Percentiles rank a stretch among this genome's conserved stretches.
Evolutionary conservation across 352 stramenopile genomes (phyloP).

Genomic region (Phytophthora rubi): DNA sequence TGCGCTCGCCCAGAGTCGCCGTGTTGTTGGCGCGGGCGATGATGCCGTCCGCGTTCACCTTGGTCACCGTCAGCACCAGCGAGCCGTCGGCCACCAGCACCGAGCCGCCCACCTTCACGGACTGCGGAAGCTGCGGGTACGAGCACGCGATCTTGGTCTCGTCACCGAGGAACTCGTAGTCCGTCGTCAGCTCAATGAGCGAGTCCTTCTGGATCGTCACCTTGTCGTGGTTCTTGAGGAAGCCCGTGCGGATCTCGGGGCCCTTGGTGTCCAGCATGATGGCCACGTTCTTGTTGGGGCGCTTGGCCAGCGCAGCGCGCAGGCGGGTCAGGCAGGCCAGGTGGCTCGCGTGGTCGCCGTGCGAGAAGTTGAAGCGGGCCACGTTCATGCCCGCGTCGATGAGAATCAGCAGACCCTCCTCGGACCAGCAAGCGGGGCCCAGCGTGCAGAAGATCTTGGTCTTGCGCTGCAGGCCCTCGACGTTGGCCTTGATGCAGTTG

Average conservation of each 20-base stretch:
- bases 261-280: too few relatives aligned
- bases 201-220: constrained; percentile 58
- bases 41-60: constrained; percentile 80
- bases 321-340: too few relatives aligned
- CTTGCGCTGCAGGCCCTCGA: constrained; percentile 39
- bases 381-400: constrained; percentile 94
- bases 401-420: constrained; percentile 90
- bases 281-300: too few relatives aligned
- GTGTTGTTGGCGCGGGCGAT: constrained; percentile 66
- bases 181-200: constrained; percentile 62
- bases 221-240: constrained; percentile 43
- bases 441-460: constrained; percentile 92
- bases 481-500: constrained; percentile 33
- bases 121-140: constrained; percentile 24
- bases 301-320: too few relatives aligned
- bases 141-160: constrained; percentile 21
- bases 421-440: constrained; percentile 90
- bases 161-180: constrained; percentile 37
- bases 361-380: constrained; percentile 96
- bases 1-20: constrained; percentile 87
- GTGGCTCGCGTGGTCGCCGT: too few relatives aligned
- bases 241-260: constrained; percentile 89
- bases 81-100: constrained; percentile 96
- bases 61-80: constrained; percentile 90
- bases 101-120: constrained; percentile 60